Conservation (phyloP, 2,329 filamentous ascomycete genomes). For the Pseudogymnoascus pannorum region DNA sequence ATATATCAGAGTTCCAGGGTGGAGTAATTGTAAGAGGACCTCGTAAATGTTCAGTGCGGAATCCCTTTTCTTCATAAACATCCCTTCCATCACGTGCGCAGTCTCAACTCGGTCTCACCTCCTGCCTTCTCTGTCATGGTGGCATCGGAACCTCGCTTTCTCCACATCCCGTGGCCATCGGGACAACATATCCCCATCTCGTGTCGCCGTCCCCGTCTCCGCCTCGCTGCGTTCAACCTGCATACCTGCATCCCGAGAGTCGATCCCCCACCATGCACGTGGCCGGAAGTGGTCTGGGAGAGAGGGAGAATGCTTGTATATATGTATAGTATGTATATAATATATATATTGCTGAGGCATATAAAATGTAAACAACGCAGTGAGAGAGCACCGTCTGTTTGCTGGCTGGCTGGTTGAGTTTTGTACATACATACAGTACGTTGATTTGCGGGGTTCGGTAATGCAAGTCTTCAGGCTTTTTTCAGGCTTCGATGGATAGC, state of each 20-base stretch:
- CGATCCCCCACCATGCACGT: not conserved
- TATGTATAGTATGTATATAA: too few relatives aligned
- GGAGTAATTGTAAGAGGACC: not conserved
- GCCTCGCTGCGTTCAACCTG: not conserved
- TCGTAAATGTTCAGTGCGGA: not conserved
- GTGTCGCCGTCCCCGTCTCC: not conserved
- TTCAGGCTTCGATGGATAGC: too few relatives aligned
- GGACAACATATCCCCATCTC: not conserved
- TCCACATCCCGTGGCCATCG: not conserved
- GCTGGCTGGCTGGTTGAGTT: too few relatives aligned
- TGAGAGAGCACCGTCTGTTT: too few relatives aligned
- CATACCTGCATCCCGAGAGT: not conserved
- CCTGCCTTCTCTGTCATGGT: too few relatives aligned
- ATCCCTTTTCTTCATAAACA: not conserved
- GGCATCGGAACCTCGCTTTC: too few relatives aligned
- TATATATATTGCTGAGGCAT: not conserved
- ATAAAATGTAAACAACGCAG: too few relatives aligned
- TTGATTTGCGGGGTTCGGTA: not conserved
- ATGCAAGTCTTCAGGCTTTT: too few relatives aligned
- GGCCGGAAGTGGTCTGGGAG: not conserved
- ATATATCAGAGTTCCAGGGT: not conserved
- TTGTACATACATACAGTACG: too few relatives aligned
- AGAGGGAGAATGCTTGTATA: not conserved
- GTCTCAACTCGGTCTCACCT: too few relatives aligned
- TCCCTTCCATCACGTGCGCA: too few relatives aligned